Percentiles rank a stretch among this genome's conserved stretches.
These are phyloP conservation scores for Talaromyces sp. DNA, from an alignment of 2,329 filamentous ascomycete genomes.

Conservation along the genomic window DNA sequence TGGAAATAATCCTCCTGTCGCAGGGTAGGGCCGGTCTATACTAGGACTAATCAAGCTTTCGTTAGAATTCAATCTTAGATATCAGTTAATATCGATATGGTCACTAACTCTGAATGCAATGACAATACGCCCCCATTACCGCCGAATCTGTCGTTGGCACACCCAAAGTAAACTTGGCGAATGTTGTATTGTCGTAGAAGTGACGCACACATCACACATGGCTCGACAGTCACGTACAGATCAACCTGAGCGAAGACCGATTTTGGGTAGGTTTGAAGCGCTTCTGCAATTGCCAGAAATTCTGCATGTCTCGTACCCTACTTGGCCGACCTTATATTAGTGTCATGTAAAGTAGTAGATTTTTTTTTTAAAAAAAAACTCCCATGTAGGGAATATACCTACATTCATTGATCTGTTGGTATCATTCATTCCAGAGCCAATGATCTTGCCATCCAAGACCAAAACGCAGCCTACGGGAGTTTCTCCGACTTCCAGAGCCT, in stretches of 20 bases:
- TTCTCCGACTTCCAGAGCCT: slow-evolving; percentile 80
- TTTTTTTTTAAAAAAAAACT: background rate
- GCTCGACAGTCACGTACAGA: slow-evolving; percentile 96
- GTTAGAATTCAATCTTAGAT: background rate
- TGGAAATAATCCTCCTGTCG: slow-evolving; percentile 80
- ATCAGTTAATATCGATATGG: slow-evolving; percentile 26
- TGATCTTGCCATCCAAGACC: slow-evolving; percentile 71
- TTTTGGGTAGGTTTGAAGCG: slow-evolving; percentile 61
- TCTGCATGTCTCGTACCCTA: slow-evolving; percentile 92
- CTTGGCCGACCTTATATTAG: slow-evolving; percentile 34
- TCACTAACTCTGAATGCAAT: slow-evolving; percentile 64
- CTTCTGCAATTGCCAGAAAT: slow-evolving; percentile 75
- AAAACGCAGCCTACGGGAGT: slow-evolving; percentile 96
- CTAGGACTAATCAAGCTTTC: slow-evolving; percentile 50
- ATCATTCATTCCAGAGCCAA: slow-evolving; percentile 92
- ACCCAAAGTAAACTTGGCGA: slow-evolving; percentile 88
- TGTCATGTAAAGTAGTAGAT: background rate
- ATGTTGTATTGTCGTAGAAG: slow-evolving; percentile 84
- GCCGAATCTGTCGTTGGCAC: slow-evolving; percentile 93
- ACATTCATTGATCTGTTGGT: slow-evolving; percentile 80
- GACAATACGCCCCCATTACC: slow-evolving; percentile 91
- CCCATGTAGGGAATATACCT: slow-evolving; percentile 17
- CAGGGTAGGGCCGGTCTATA: slow-evolving; percentile 73
- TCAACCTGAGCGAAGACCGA: slow-evolving; percentile 67
- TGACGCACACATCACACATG: slow-evolving; percentile 98